phyloP scores from a whole-genome alignment of 2,329 filamentous ascomycete genomes.

The Aspergillus sp. region DNA sequence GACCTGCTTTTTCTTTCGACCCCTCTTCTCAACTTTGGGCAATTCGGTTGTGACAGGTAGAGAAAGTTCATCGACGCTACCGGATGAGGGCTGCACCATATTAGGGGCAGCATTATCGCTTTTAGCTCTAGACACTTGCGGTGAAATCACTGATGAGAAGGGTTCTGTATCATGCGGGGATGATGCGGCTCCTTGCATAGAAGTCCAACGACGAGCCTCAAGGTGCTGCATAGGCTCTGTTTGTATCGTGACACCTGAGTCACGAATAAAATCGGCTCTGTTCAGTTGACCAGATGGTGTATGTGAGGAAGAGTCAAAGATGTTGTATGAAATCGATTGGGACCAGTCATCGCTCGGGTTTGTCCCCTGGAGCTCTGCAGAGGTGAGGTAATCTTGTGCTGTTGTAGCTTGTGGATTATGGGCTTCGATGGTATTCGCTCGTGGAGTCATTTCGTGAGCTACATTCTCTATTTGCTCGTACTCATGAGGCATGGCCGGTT shows the following conservation, averaged over 20 bases:
- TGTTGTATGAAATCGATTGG: conserved; percentile 22
- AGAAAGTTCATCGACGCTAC: conserved; percentile 30
- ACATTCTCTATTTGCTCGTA: background rate
- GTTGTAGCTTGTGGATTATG: background rate
- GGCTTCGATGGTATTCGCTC: background rate
- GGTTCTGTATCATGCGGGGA: conserved; percentile 44
- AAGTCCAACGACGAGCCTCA: conserved; percentile 23
- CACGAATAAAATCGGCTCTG: conserved; percentile 17
- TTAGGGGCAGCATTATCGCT: conserved; percentile 20
- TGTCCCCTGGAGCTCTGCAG: background rate
- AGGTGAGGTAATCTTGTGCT: background rate
- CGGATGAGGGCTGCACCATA: conserved; percentile 20
- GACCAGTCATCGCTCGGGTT: conserved; percentile 10
- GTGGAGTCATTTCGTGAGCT: background rate
- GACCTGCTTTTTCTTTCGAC: conserved; percentile 31
- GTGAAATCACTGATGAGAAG: conserved; percentile 35
- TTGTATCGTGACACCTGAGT: conserved; percentile 3
- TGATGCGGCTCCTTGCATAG: conserved; percentile 25
- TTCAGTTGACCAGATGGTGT: conserved; percentile 12
- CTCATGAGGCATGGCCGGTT: background rate
- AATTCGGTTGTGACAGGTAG: conserved; percentile 25
- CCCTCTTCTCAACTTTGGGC: conserved; percentile 27
- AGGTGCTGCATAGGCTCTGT: conserved; percentile 15
- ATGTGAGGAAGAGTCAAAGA: conserved; percentile 24
- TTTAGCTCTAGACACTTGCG: conserved; percentile 24